These are phyloP conservation scores for Quercus lobata DNA, from an alignment of 331 rosid genomes.

Conservation along the genomic window DNA sequence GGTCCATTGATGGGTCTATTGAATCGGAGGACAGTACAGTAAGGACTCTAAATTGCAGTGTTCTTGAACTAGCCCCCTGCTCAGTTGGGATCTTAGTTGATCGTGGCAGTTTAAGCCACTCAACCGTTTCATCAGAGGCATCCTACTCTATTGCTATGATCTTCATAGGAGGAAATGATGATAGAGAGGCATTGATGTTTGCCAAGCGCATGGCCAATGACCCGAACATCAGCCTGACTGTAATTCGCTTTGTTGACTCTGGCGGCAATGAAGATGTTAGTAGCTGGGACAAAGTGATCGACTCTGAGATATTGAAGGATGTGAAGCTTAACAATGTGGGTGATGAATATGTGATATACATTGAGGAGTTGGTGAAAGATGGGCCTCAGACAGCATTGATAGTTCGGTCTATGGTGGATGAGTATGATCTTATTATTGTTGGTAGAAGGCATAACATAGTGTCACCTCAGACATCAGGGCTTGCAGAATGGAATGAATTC, in stretches of 20 bases:
- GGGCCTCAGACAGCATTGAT: conserved; percentile 32
- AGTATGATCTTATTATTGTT: conserved; percentile 42
- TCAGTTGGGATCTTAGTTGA: conserved; percentile 43
- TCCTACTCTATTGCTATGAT: conserved; percentile 23
- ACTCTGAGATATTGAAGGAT: conserved; percentile 25
- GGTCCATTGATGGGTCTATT: conserved; percentile 35
- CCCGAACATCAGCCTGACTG: not conserved
- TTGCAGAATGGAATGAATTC: conserved; percentile 50
- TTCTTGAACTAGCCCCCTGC: conserved; percentile 51
- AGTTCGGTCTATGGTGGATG: conserved; percentile 12
- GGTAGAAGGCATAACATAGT: conserved; percentile 37
- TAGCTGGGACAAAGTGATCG: conserved; percentile 23
- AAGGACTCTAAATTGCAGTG: conserved; percentile 32
- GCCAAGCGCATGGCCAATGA: conserved; percentile 40
- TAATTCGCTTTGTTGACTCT: conserved; percentile 7
- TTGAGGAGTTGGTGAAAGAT: conserved; percentile 21
- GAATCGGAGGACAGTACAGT: conserved; percentile 27
- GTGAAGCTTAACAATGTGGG: not conserved
- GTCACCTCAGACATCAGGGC: conserved; percentile 34
- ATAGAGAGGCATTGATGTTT: conserved; percentile 45
- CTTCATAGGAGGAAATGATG: conserved; percentile 48
- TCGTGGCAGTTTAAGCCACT: conserved; percentile 4
- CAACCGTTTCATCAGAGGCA: not conserved
- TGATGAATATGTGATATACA: conserved; percentile 5
- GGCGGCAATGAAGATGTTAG: not conserved